Base-by-base conservation (phyloP, 2,329 filamentous ascomycete species). In the Calonectria pteridis region DNA sequence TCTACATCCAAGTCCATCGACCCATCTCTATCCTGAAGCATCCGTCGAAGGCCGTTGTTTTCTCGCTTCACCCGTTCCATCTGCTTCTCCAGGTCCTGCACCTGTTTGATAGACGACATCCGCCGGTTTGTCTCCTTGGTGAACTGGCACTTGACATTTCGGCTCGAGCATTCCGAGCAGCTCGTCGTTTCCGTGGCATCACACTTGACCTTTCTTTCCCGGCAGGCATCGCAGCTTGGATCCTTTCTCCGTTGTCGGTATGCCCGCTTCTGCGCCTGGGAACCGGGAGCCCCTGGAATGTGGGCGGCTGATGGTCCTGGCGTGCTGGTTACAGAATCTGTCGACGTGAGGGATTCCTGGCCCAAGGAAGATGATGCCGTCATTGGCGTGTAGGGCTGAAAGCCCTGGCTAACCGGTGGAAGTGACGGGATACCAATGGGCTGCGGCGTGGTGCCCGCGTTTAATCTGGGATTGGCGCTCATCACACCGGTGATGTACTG, bases 41-140 rank as follows among this genome's bases (percentile, higher is more conserved):
- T 91, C 35, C 93, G 92, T 67, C 92, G 91, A 49, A 98, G 86
- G 74, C 92, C 93, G 70, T 88, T 89, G 80, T 98, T 96, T 83
- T 98, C 94, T 72, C 95, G 92, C 82, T 93, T 94, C 50, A 97
- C 90, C 67, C 93, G 90, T 59, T 94, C 91, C 80, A 98, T 91
- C 84, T 98, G 96, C 84, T 95, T 97, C 85, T 98, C 96, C 31
- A 99, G 89, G 83, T 99, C 97, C 85, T 98, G 97, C 16, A 98
- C 94, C 87, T 98, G 97, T 91, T 98, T 99, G 86, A 98, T 98
- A 1, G 96, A 98, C 23, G 97, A 98, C 97, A 99, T 99, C 75
- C 97, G 92, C 73, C 97, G 91, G 84, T 99, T 99, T 16, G 97
- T 99, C 85, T 99, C 97, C 86, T 99, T 99, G 64, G 97, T 99